Evolutionary conservation across 495 filamentous ascomycete species (phyloP), one percentile per base, ranked within the genome.

Genomic region (Pseudevernia furfuracea): DNA sequence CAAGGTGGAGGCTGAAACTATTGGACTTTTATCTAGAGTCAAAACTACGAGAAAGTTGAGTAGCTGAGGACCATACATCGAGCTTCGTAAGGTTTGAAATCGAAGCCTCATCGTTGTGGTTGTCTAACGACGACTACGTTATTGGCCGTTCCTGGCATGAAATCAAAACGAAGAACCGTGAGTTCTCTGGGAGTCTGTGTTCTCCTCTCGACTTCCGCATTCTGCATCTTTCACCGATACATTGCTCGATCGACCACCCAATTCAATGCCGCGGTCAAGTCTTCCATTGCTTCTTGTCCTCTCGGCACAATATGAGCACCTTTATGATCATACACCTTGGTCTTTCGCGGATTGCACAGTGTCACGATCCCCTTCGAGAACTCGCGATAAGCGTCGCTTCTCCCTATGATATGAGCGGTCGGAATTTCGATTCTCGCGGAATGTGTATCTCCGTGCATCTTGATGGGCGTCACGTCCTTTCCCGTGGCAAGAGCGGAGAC

Each of bases 241-340:
- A 17, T 60, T 36, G 41, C 59, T 60, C 39, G 59, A 38, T 60
- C 41, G n/a, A 46, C 44, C 19, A 60, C 59, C 59, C 59, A 60
- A 23, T 60, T 36, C 21, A 60, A 34, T n/a, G 59, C 59, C 19
- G 39, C 41, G 10, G 59, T 48, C 39, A 60, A 34, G 28, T 60
- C 59, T 10, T 44, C 59, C 59, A 60, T 36, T 7, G 59, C 59
- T 17, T 41, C 44, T 23, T 60, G 39, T 46, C 59, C 59, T 36
- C 59, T 48, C 28, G 59, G 59, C 30, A 60, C 23, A 21, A 60
- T 23, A 46, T 60, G 59, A 6, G 59, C 30, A 36, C 59, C 59
- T 46, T 60, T 41, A 37, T 60, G 59, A 44, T 60, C 41, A 46
- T 34, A 60, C 12, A 60, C 17, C 19, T 60, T 60, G 19, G 28